Evolutionary conservation across 1,284 basidiomycete genomes (phyloP), one percentile per base, ranked within the genome.

Genomic region (Leccinum subfulvum): DNA sequence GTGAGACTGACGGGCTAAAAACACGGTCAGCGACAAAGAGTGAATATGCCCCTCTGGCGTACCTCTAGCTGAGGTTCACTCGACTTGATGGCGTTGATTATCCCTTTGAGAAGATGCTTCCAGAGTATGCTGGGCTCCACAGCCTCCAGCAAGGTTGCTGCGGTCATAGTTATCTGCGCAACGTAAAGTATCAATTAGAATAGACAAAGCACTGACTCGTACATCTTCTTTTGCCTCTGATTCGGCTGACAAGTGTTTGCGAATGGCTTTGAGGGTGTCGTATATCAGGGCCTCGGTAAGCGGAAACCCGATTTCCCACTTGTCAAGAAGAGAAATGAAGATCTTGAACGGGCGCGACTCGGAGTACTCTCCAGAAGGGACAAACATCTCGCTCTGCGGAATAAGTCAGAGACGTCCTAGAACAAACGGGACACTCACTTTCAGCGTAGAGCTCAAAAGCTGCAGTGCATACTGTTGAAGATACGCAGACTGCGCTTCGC

Each of bases 311-410:
- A 99, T 90, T 76, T 98, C 95, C 92, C 94, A 98, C 75, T 97
- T 97, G 77, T 99, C 97, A 65, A 98, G 80, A 16, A 99, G 76
- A 1, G 95, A 96, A 30, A 98, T 88, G 74, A 98, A 97, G 55
- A 98, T 92, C 76, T 96, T 96, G 83, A 95, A 98, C 0, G 97
- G 94, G 16, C 91, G 85, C 1, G 90, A 87, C 65, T 91, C 90
- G 0, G 88, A 81, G 63, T 89, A 87, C 63, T 94, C 89, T 55
- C 82, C 79, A 0, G 86, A 86, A 0, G 86, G 85, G 28, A 82
- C 77, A 65, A 84, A 80, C 91, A 94, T 94, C 65, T 94, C 91
- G 39, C 82, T 81, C 87, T 91, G 33, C 51, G 41, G 57, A 37
- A 44, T 51, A 41, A 62, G 55, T 64, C 39, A 62, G 49, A 61